Base-by-base conservation (phyloP, 208 protist species). In the Herpetomonas tarakana region DNA sequence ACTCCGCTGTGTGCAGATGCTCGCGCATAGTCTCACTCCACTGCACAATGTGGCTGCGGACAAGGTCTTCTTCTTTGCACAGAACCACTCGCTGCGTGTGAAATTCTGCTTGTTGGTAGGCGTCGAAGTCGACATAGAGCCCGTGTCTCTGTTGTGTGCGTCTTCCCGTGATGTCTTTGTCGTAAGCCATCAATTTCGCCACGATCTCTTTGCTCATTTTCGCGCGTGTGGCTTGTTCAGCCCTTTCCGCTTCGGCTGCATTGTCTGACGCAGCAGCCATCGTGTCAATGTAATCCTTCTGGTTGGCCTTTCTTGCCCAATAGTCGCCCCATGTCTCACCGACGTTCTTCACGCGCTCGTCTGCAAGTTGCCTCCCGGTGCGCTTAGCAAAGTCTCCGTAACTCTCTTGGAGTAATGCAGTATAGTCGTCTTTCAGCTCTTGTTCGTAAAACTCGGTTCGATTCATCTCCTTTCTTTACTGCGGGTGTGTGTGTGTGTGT, bases 311-410 rank as follows among this genome's bases (percentile, higher is more conserved):
- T 19, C 80, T 44, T 18, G 4, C 12, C 45, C 77, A 69, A 12
- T 70, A 86, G 0, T 80, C 88, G 0, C 86, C 84, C 88, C 88
- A 94, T n/a, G 88, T 92, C 57, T 89, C 81, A 1, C 75, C 88
- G 11, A 79, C 60, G 71, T 74, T 81, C 52, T 94, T 94, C 3
- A 78, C 73, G 26, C 74, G 76, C 25, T 82, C 76, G 27, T 81
- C 76, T 26, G 76, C 71, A 0, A 61, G 63, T 3, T 58, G 41
- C 22, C 60, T 66, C 19, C 69, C 70, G 52, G 51, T 66, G 2
- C 88, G 67, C 7, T 38, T 1, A 3, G 74, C 84, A 56, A 86
- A 92, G 16, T 28, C 61, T 4, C 7, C 0, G 83, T 85, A 94
- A 24, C 55, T 44, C 61, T 94, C 82, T 52, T 80, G 76, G 19